Conservation (phyloP, 129 eudicot genomes). For the Oenanthe sinensis region DNA sequence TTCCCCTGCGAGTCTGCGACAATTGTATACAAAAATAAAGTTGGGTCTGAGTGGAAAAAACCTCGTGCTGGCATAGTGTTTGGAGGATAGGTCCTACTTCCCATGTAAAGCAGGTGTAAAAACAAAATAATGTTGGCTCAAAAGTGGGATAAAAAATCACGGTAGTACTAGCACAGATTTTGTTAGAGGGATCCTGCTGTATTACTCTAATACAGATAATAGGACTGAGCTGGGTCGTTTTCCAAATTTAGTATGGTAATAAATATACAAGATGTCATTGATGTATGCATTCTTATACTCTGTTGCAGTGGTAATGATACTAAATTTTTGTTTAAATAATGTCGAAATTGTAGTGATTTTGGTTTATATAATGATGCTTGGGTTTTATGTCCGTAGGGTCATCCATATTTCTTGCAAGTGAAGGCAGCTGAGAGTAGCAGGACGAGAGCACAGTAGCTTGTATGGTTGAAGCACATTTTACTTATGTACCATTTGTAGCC, state of each 20-base stretch:
- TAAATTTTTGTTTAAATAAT: background rate
- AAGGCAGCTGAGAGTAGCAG: constrained; percentile 94
- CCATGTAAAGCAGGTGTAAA: background rate
- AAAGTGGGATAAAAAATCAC: background rate
- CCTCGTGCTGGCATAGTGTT: background rate
- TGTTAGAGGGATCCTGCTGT: background rate
- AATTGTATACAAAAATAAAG: background rate
- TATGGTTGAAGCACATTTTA: background rate
- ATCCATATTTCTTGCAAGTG: constrained; percentile 88
- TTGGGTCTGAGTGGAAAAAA: background rate
- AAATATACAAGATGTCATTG: background rate
- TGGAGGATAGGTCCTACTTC: constrained; percentile 1
- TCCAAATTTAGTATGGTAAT: background rate
- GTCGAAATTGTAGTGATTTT: background rate
- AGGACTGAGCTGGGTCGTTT: background rate
- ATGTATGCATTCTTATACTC: background rate
- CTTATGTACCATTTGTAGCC: background rate
- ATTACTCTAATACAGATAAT: background rate
- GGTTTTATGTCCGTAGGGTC: constrained; percentile 35
- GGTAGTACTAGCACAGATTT: background rate
- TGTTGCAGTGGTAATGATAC: background rate
- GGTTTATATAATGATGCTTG: background rate
- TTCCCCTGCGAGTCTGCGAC: background rate
- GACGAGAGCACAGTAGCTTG: constrained; percentile 55
- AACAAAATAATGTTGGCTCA: background rate